Evolutionary conservation across 495 filamentous ascomycete species (phyloP), one percentile per base, ranked within the genome.

Genomic region (Penicillium egyptiacum): DNA sequence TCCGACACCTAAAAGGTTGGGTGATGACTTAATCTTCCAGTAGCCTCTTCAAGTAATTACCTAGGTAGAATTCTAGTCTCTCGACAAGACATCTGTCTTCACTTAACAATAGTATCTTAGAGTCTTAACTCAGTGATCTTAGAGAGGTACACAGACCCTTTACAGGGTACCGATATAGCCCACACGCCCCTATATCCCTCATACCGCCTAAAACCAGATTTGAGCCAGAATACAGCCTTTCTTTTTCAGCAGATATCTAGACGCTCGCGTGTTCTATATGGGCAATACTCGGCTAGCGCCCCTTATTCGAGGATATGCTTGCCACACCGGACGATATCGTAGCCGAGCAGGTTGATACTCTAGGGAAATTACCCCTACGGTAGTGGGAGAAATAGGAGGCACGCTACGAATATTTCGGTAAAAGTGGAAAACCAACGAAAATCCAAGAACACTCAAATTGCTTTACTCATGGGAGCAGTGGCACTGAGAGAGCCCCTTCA

Each of bases 211-310:
- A 69, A 53, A 55, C 59, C 28, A 45, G 61, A n/a, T 66, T 66
- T 60, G 59, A 71, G 54, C 59, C 66, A 31, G 44, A 59, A 20
- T 39, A 35, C 11, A 47, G 60, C n/a, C 59, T 70, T 12, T 65
- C 70, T 11, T 73, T 65, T 30, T 22, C 66, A 26, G 61, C 72
- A 5, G 72, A 76, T 46, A 69, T 76, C 25, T 75, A 72, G 74
- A 69, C 65, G 10, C 59, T 74, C 42, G 67, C 63, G 0, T 70
- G 66, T 53, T 62, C 62, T 3, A 69, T 73, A 49, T 76, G 65
- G 58, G 59, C 66, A 48, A 62, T 72, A 35, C 41, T 68, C 9
- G 59, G 59, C 11, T 46, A 59, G 51, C 51, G 57, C 9, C 51
- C 57, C 28, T 59, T 59, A 12, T 59, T 59, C 19, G 51, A 61